Evolutionary conservation across 805 yeast genomes (phyloP).

Genomic region (Blastobotrys parvus): DNA sequence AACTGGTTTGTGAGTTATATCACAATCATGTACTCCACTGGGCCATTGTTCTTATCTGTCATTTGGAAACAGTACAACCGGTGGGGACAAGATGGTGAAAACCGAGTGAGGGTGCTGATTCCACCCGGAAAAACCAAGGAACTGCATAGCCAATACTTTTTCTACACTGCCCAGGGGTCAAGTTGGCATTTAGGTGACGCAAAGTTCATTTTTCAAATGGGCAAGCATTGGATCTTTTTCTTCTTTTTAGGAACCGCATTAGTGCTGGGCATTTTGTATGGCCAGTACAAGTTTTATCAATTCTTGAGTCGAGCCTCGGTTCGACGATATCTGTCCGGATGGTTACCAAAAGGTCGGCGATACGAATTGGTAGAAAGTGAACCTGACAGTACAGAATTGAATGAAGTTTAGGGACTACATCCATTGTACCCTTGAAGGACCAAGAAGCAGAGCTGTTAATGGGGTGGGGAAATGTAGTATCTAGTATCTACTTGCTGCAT

Average conservation of each 20-base stretch:
- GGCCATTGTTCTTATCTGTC: conserved; percentile 79
- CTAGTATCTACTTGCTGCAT: too few relatives aligned
- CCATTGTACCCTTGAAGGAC: too few relatives aligned
- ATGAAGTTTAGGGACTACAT: too few relatives aligned
- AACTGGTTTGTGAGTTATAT: conserved; percentile 83
- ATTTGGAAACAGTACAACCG: conserved; percentile 83
- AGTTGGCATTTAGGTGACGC: conserved; percentile 94
- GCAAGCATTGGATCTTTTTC: conserved; percentile 64
- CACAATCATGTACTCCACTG: conserved; percentile 89
- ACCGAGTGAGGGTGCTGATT: conserved; percentile 1
- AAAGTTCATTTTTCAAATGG: conserved; percentile 60
- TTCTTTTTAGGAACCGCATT: conserved; percentile 48
- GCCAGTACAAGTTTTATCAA: conserved; percentile 5
- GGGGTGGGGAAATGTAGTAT: too few relatives aligned
- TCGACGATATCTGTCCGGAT: neutral
- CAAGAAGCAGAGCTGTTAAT: too few relatives aligned
- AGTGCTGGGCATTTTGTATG: conserved; percentile 19
- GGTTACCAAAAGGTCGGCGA: neutral
- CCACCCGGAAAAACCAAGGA: conserved; percentile 45
- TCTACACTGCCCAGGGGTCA: conserved; percentile 71
- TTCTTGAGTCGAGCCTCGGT: neutral
- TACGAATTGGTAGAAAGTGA: neutral
- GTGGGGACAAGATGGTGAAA: conserved; percentile 31
- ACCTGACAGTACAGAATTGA: neutral
- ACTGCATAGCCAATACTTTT: conserved; percentile 40